These are phyloP conservation scores for Botrytis galanthina DNA, from an alignment of 2,329 filamentous ascomycete genomes.

Conservation along the genomic window DNA sequence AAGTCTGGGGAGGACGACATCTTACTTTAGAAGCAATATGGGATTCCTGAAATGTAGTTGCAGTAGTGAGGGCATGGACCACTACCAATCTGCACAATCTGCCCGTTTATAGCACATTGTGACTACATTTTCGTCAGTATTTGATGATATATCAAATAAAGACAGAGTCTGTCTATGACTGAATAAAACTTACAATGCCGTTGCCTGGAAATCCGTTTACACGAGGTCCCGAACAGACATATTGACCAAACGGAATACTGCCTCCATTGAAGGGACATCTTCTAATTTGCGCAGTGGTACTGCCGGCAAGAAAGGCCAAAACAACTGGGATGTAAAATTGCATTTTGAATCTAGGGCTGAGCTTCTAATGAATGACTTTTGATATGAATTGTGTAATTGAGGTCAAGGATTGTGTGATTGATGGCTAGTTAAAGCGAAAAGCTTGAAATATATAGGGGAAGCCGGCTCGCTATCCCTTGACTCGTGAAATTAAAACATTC, in stretches of 20 bases:
- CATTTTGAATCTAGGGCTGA: background rate
- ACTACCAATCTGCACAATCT: background rate
- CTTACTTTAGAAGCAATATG: slow-evolving; percentile 5
- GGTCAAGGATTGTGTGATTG: background rate
- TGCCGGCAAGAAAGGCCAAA: background rate
- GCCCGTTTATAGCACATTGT: slow-evolving; percentile 1
- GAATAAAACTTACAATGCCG: background rate
- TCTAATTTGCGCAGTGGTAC: background rate
- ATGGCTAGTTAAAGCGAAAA: background rate
- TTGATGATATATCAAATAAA: background rate
- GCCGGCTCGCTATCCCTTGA: background rate
- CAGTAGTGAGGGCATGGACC: background rate
- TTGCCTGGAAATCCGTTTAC: background rate
- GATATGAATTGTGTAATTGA: background rate
- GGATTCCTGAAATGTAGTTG: background rate
- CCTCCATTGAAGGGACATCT: background rate
- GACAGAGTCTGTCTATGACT: background rate
- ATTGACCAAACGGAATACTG: background rate
- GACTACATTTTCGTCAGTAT: background rate
- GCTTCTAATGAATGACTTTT: background rate
- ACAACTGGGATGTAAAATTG: background rate
- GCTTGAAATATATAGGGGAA: background rate
- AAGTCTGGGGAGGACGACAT: background rate
- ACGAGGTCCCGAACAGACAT: background rate
- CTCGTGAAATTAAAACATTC: background rate